Percentiles rank a stretch among this genome's conserved stretches.
Conservation (phyloP, 1,139 yeast genomes). For the Taiozyma sp. region DNA sequence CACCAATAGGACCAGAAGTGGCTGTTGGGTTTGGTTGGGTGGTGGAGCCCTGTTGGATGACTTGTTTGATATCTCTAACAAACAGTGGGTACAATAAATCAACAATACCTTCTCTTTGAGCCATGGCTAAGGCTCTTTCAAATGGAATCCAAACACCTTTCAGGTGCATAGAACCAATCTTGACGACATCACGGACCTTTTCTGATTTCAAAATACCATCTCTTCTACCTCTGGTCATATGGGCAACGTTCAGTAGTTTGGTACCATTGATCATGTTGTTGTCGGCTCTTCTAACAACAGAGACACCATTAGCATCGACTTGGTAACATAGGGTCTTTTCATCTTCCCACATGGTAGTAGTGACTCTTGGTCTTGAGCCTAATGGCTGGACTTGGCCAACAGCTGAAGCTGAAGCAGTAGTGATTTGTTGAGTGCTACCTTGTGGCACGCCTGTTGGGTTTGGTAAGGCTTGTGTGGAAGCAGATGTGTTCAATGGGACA, state of each 20-base stretch:
- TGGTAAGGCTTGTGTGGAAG: constrained; percentile 10
- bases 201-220: constrained; percentile 92
- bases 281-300: constrained; percentile 91
- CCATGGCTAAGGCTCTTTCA: constrained; percentile 88
- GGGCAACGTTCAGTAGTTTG: constrained; percentile 84
- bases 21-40: constrained; percentile 22
- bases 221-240: constrained; percentile 93
- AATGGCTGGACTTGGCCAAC: constrained; percentile 56
- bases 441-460: not conserved
- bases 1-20: not conserved
- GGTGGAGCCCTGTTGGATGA: constrained; percentile 40
- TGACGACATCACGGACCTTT: constrained; percentile 86
- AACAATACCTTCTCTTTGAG: constrained; percentile 83
- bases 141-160: constrained; percentile 99
- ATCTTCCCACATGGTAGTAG: constrained; percentile 97
- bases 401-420: constrained; percentile 13
- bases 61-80: constrained; percentile 78
- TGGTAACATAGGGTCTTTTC: constrained; percentile 93
- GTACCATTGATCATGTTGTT: constrained; percentile 94
- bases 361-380: constrained; percentile 75
- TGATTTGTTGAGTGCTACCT: not conserved
- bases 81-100: constrained; percentile 84
- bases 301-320: constrained; percentile 88
- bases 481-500: constrained; percentile 7
- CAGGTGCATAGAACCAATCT: constrained; percentile 94